These are phyloP conservation scores for Exserohilum rostratum DNA, from an alignment of 2,329 filamentous ascomycete species.

Conservation along the genomic window DNA sequence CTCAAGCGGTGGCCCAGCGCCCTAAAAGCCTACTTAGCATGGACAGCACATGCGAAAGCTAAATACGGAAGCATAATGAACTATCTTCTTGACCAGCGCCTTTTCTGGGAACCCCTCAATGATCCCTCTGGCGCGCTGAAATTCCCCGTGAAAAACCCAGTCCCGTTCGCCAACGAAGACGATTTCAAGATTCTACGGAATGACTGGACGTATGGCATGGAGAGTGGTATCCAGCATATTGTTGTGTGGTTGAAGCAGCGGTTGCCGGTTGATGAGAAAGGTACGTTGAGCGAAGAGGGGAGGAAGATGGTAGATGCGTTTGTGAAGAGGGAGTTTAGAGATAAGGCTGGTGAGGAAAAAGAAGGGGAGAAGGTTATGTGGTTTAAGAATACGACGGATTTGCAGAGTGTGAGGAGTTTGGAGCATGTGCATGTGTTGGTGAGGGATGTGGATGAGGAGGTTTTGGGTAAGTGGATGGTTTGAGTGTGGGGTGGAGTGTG, in stretches of 20 bases:
- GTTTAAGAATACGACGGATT: slow-evolving; percentile 68
- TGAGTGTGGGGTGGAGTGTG: background rate
- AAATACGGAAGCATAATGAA: slow-evolving; percentile 62
- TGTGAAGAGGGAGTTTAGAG: slow-evolving; percentile 55
- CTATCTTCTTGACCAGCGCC: slow-evolving; percentile 61
- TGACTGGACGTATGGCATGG: slow-evolving; percentile 69
- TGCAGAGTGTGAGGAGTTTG: slow-evolving; percentile 70
- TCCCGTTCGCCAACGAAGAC: slow-evolving; percentile 59
- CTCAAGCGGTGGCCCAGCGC: slow-evolving; percentile 66
- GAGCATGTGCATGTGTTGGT: slow-evolving; percentile 76
- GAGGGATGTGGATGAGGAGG: slow-evolving; percentile 69
- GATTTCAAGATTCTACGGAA: slow-evolving; percentile 66
- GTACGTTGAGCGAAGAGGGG: slow-evolving; percentile 39
- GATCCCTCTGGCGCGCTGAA: slow-evolving; percentile 21
- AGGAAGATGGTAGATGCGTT: slow-evolving; percentile 35
- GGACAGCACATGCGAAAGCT: slow-evolving; percentile 61
- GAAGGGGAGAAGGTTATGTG: slow-evolving; percentile 60
- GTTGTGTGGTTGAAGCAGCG: slow-evolving; percentile 59
- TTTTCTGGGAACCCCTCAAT: slow-evolving; percentile 56
- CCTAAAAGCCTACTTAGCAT: slow-evolving; percentile 64
- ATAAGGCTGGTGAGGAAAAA: slow-evolving; percentile 43
- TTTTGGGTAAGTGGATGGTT: slow-evolving; percentile 25
- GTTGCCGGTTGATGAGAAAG: slow-evolving; percentile 38
- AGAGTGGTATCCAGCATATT: slow-evolving; percentile 61
- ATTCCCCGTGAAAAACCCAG: slow-evolving; percentile 54